Percentiles rank a stretch among this genome's conserved stretches.
Conservation (phyloP, 257 asterid genomes). For the Handroanthus guayacan region DNA sequence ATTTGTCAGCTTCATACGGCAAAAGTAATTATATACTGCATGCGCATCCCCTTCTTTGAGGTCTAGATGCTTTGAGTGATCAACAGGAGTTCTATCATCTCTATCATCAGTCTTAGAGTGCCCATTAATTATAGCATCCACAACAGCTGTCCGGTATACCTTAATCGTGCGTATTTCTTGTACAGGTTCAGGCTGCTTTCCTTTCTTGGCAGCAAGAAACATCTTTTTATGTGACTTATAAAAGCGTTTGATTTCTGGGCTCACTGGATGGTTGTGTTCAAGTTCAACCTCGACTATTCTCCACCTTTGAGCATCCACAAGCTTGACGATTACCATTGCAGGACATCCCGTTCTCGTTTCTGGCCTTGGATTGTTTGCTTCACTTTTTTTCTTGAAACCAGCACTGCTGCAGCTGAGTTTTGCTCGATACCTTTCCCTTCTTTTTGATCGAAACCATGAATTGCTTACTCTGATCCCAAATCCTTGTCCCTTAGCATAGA, state of each 20-base stretch:
- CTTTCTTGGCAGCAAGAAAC: conserved; percentile 51
- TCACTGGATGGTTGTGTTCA: conserved; percentile 65
- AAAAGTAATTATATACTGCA: conserved; percentile 61
- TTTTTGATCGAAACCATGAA: conserved; percentile 72
- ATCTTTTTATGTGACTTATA: conserved; percentile 68
- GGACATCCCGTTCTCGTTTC: conserved; percentile 76
- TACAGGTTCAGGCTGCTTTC: conserved; percentile 44
- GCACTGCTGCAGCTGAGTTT: conserved; percentile 73
- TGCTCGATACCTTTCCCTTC: conserved; percentile 69
- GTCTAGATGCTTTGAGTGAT: conserved; percentile 52
- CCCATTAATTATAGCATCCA: conserved; percentile 40
- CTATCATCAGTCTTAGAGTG: conserved; percentile 39
- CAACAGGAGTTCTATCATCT: conserved; percentile 32
- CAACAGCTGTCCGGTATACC: conserved; percentile 48
- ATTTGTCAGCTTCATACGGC: conserved; percentile 65
- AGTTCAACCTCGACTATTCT: conserved; percentile 65
- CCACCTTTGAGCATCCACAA: conserved; percentile 63
- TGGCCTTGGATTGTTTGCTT: conserved; percentile 67
- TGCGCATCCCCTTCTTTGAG: conserved; percentile 64
- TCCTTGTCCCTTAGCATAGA: conserved; percentile 66
- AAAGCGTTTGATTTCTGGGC: conserved; percentile 63
- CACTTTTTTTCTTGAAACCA: conserved; percentile 71
- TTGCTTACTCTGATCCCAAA: conserved; percentile 70
- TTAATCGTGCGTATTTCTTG: conserved; percentile 65
- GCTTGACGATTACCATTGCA: conserved; percentile 64